Evolutionary conservation across 108 stramenopile genomes (phyloP), one percentile per base, ranked within the genome.

Genomic region (Stephanodiscus triporus): DNA sequence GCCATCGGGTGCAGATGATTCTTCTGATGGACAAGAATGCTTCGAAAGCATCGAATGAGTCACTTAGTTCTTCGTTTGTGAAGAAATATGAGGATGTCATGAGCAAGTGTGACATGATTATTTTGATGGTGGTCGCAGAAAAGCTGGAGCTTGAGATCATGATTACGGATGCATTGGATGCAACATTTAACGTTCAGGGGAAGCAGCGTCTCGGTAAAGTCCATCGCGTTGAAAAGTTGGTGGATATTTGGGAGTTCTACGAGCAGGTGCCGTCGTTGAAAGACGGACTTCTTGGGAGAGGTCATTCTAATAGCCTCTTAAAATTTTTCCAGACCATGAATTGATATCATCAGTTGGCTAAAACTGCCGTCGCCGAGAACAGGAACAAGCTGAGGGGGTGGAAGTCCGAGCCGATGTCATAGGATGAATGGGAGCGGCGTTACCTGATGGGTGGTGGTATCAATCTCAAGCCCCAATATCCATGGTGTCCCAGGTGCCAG

Each of bases 171-270:
- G 56, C 56, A 29, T 17, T 57, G 16, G 27, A 57, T 30, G 56
- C 30, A 4, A 3, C 24, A 2, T 57, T 30, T 4, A 10, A 6
- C 29, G 2, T 29, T 11, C 27, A 24, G 27, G 3, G 3, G 5
- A 6, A 14, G 0, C 16, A 26, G 27, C 6, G 30, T 24, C 27
- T 29, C 16, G 56, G 30, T 29, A 57, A 57, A 57, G 7, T 29
- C 30, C 24, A 57, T 29, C 29, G 13, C 16, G 5, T 26, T 32
- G 56, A 32, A 9, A 57, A 57, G 30, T 30, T 57, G 29, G 56
- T 57, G 29, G 56, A 57, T 30, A 57, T 57, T 57, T 57, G 56
- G 56, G 16, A 29, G 56, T 5, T 32, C 4, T 57, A 29, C 56
- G 29, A 57, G 29, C 56, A 57, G 29, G 56, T 57, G 24, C 27